Evolutionary conservation across 2,329 filamentous ascomycete genomes (phyloP).

Genomic region (Harringtonia aguacate): DNA sequence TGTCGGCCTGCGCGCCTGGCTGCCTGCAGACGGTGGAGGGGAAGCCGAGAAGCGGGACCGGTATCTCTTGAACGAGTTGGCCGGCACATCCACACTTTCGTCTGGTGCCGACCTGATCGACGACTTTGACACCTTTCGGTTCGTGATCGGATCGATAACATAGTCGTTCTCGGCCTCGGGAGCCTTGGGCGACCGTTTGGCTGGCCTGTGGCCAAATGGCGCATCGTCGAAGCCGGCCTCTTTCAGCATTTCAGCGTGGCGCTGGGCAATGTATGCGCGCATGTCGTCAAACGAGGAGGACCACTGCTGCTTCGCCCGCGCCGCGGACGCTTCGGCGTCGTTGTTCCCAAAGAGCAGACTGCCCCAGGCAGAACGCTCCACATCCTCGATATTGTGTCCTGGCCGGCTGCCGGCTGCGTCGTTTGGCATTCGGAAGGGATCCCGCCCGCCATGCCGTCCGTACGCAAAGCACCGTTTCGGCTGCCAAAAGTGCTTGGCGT

Average conservation of each 20-base stretch:
- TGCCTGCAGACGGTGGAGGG: conserved; percentile 7
- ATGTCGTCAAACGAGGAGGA: conserved; percentile 22
- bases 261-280: conserved; percentile 20
- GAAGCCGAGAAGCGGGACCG: conserved; percentile 21
- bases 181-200: neutral
- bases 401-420: conserved; percentile 26
- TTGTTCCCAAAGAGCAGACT: conserved; percentile 26
- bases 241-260: conserved; percentile 8
- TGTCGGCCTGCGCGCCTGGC: conserved; percentile 11
- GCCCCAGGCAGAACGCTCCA: conserved; percentile 32
- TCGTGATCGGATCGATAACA: conserved; percentile 49
- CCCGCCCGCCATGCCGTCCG: conserved; percentile 14
- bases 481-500: conserved; percentile 29
- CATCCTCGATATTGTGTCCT: conserved; percentile 31
- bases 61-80: conserved; percentile 22
- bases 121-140: conserved; percentile 33
- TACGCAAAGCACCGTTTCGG: conserved; percentile 14
- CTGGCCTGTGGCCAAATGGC: conserved; percentile 10
- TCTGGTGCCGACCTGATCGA: conserved; percentile 12
- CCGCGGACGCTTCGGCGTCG: conserved; percentile 1
- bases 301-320: conserved; percentile 17
- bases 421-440: conserved; percentile 23
- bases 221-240: conserved; percentile 3
- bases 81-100: conserved; percentile 14
- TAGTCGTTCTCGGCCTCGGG: conserved; percentile 19